A percentile compares a stretch with the other conserved stretches of the same genome.
These are phyloP conservation scores for Rhizopus delemar DNA, from an alignment of 371 early-diverging fungal genomes.

Conservation along the genomic window DNA sequence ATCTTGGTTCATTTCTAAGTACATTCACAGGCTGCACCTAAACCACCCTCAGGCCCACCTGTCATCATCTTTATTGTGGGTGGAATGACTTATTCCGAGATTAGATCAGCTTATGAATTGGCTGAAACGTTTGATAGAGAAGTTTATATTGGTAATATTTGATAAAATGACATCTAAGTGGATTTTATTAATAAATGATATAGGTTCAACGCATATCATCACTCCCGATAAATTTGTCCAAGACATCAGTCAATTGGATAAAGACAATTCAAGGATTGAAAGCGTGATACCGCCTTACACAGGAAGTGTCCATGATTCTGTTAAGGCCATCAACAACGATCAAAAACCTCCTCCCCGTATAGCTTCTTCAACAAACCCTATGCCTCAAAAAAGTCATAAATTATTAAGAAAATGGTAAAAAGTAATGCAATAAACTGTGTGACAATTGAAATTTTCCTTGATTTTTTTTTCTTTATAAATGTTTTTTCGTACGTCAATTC, in stretches of 20 bases:
- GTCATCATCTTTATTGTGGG: conserved; percentile 86
- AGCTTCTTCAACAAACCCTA: conserved; percentile 9
- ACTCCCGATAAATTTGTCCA: conserved; percentile 79
- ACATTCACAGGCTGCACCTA: conserved; percentile 38
- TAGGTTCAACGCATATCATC: conserved; percentile 77
- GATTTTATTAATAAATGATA: not conserved
- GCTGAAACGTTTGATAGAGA: conserved; percentile 70
- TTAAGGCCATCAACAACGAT: not conserved
- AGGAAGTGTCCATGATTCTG: conserved; percentile 23
- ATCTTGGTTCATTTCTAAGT: not conserved
- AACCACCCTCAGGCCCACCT: conserved; percentile 55
- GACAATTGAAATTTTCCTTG: not conserved
- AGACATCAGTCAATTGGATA: conserved; percentile 48
- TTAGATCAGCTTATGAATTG: conserved; percentile 85
- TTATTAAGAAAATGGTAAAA: conserved; percentile 27
- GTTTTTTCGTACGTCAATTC: conserved; percentile 38
- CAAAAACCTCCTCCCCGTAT: conserved; percentile 20
- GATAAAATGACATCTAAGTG: not conserved
- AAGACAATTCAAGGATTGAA: conserved; percentile 25
- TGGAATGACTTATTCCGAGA: conserved; percentile 91
- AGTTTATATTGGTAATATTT: conserved; percentile 74
- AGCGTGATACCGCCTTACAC: conserved; percentile 44
- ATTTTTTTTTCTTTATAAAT: not conserved
- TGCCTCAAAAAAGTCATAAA: conserved; percentile 16
- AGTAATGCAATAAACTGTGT: not conserved